Conservation (phyloP, 495 filamentous ascomycete species). For the Mycothermus thermophilus region DNA sequence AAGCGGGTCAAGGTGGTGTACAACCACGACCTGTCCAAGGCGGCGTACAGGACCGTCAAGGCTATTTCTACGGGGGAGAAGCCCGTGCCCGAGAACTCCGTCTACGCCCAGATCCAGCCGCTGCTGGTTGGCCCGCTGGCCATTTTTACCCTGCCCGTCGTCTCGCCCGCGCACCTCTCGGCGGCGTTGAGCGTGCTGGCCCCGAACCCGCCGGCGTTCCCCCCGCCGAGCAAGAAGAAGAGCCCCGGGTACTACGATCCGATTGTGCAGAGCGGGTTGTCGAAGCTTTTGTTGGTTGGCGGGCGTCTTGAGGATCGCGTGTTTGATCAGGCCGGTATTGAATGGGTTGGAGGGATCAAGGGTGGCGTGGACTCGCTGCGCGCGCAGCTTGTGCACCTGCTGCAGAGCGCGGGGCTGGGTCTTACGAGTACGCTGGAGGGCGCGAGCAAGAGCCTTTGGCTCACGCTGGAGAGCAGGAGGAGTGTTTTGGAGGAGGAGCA, state of each 20-base stretch:
- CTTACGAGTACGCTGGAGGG: constrained; percentile 63
- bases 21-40: constrained; percentile 61
- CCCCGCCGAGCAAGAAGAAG: constrained; percentile 56
- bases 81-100: constrained; percentile 26
- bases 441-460: constrained; percentile 62
- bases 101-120: constrained; percentile 48
- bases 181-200: constrained; percentile 60
- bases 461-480: constrained; percentile 68
- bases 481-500: constrained; percentile 64
- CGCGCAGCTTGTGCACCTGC: constrained; percentile 61
- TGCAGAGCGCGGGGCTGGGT: constrained; percentile 61
- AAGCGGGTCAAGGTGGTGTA: constrained; percentile 31
- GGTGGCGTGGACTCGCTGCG: constrained; percentile 71
- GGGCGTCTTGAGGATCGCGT: constrained; percentile 68
- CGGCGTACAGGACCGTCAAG: constrained; percentile 48
- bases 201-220: constrained; percentile 56
- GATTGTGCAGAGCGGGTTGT: constrained; percentile 59
- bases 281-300: constrained; percentile 76
- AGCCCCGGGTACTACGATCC: constrained; percentile 71
- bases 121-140: constrained; percentile 71
- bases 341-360: constrained; percentile 75
- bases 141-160: constrained; percentile 61
- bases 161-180: constrained; percentile 71
- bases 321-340: constrained; percentile 65
- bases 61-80: constrained; percentile 31